Evolutionary conservation across 2,329 filamentous ascomycete genomes (phyloP).

Genomic region (Fragosphaeria purpurea): DNA sequence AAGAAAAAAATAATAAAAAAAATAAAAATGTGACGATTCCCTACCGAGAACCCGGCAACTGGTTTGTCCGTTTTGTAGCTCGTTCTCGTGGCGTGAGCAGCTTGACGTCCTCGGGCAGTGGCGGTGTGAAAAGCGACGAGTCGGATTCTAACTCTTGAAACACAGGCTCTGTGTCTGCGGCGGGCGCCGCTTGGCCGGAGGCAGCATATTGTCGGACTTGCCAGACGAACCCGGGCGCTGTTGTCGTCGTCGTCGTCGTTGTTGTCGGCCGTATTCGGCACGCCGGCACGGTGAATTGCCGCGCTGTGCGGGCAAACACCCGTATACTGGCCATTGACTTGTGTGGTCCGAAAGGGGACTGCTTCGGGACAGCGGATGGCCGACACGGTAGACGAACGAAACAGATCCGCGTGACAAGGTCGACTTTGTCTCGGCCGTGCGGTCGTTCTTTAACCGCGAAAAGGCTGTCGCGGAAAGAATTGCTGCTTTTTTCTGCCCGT

Average conservation of each 20-base stretch:
- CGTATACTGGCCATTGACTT: slow-evolving; percentile 31
- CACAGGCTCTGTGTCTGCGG: slow-evolving; percentile 16
- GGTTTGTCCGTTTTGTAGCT: slow-evolving; percentile 22
- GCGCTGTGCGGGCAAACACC: slow-evolving; percentile 25
- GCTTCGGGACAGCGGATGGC: background rate
- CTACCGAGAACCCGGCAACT: slow-evolving; percentile 39
- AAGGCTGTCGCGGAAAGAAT: background rate
- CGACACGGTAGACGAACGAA: background rate
- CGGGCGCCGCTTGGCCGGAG: slow-evolving; percentile 33
- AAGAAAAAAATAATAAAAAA: background rate
- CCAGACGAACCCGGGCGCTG: slow-evolving; percentile 17
- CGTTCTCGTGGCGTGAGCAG: slow-evolving; percentile 30
- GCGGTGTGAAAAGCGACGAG: slow-evolving; percentile 36
- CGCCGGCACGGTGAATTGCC: slow-evolving; percentile 6
- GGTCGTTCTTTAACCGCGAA: no score
- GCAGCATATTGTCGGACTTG: slow-evolving; percentile 28
- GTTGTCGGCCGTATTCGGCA: slow-evolving; percentile 1
- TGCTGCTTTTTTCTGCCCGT: no score
- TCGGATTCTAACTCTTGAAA: slow-evolving; percentile 40
- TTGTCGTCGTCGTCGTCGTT: background rate
- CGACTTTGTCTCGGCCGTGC: no score
- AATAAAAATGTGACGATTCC: slow-evolving; percentile 4
- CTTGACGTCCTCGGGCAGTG: slow-evolving; percentile 29
- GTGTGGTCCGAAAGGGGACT: background rate
- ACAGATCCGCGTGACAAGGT: no score